These are phyloP conservation scores for Capronia epimyces DNA, from an alignment of 2,329 filamentous ascomycete genomes.

Conservation along the genomic window DNA sequence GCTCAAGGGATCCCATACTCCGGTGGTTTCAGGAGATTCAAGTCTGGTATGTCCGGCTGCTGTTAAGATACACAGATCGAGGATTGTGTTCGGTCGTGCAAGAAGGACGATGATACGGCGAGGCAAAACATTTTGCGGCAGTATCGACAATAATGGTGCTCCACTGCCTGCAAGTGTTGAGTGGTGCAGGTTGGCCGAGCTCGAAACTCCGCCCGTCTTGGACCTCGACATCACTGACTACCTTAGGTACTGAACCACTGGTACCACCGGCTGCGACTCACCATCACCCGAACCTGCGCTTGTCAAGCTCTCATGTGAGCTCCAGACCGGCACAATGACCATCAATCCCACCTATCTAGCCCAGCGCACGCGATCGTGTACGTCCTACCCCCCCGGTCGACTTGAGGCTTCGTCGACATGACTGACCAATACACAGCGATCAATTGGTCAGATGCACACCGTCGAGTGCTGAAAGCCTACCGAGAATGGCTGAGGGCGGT, in stretches of 20 bases:
- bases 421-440: constrained; percentile 54
- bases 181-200: constrained; percentile 10
- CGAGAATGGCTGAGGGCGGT: constrained; percentile 95
- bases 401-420: constrained; percentile 23
- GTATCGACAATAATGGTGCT: background rate
- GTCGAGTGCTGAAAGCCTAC: constrained; percentile 81
- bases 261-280: constrained; percentile 5
- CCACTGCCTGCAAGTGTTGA: background rate
- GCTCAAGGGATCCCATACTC: constrained; percentile 25
- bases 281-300: background rate
- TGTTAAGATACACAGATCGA: too few species aligned
- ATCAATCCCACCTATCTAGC: constrained; percentile 92
- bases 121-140: background rate
- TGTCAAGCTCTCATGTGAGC: constrained; percentile 21
- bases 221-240: constrained; percentile 10
- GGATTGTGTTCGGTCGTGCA: too few species aligned
- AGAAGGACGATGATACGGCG: background rate
- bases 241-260: too few species aligned
- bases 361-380: constrained; percentile 71
- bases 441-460: constrained; percentile 84
- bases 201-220: constrained; percentile 13
- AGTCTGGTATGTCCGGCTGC: too few species aligned
- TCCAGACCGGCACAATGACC: constrained; percentile 55
- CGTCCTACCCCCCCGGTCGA: constrained; percentile 34
- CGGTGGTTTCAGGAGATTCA: background rate